Evolutionary conservation across 257 asterid genomes (phyloP).

Genomic region (Ajuga chamaepitys): DNA sequence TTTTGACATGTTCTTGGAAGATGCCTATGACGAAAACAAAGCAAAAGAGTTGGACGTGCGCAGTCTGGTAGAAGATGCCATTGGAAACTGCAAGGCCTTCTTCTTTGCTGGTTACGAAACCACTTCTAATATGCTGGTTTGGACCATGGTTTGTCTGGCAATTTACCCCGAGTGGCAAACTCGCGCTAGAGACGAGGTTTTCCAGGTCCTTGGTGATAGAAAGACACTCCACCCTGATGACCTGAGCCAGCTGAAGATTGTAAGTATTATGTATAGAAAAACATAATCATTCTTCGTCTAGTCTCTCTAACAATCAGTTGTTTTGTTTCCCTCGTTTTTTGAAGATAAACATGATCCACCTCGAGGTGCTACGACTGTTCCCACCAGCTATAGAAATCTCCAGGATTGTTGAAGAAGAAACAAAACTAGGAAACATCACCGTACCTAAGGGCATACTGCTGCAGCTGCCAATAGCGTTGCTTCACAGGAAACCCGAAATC

Average conservation of each 20-base stretch:
- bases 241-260: slow-evolving; percentile 27
- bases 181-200: slow-evolving; percentile 30
- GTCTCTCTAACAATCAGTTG: no score
- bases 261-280: not conserved
- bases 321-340: not conserved
- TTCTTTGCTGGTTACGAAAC: slow-evolving; percentile 32
- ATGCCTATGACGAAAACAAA: slow-evolving; percentile 19
- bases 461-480: slow-evolving; percentile 20
- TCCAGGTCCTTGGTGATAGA: slow-evolving; percentile 12
- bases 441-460: slow-evolving; percentile 28
- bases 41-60: slow-evolving; percentile 14
- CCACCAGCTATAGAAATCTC: slow-evolving; percentile 23
- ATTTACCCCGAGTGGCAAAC: slow-evolving; percentile 28
- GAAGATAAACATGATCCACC: slow-evolving; percentile 28
- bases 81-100: slow-evolving; percentile 31
- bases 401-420: slow-evolving; percentile 25
- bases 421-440: slow-evolving; percentile 24
- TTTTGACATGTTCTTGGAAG: slow-evolving; percentile 27
- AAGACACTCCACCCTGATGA: slow-evolving; percentile 11
- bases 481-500: slow-evolving; percentile 25
- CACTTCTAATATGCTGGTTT: slow-evolving; percentile 30
- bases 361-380: slow-evolving; percentile 26
- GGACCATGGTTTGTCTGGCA: slow-evolving; percentile 37
- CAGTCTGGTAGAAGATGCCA: slow-evolving; percentile 20
- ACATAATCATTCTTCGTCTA: not conserved